Evolutionary conservation across 2,329 filamentous ascomycete genomes (phyloP).

Genomic region (Aspergillus carbonarius): DNA sequence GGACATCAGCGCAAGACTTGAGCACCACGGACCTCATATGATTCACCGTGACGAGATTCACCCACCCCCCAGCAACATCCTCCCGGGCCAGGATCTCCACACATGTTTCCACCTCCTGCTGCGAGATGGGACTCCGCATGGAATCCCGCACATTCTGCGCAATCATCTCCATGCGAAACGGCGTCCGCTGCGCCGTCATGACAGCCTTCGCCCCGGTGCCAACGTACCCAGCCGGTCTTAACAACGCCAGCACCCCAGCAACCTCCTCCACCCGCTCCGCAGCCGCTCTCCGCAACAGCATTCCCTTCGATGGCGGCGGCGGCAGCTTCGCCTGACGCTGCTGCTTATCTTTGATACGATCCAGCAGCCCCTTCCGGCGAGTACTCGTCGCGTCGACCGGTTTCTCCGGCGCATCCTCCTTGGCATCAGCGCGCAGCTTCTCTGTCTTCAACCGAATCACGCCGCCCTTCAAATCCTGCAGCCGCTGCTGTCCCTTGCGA

Average conservation of each 20-base stretch:
- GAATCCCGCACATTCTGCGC: slow-evolving; percentile 68
- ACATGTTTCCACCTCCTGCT: slow-evolving; percentile 49
- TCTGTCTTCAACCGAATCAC: slow-evolving; percentile 38
- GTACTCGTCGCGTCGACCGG: slow-evolving; percentile 29
- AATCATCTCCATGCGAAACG: slow-evolving; percentile 65
- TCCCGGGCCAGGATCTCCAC: slow-evolving; percentile 49
- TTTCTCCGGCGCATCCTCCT: slow-evolving; percentile 21
- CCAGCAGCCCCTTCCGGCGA: slow-evolving; percentile 64
- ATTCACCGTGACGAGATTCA: slow-evolving; percentile 48
- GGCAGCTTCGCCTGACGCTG: slow-evolving; percentile 47
- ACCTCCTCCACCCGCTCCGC: slow-evolving; percentile 69
- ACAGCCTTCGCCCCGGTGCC: slow-evolving; percentile 31
- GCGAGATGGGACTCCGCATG: slow-evolving; percentile 52
- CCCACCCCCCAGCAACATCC: slow-evolving; percentile 51
- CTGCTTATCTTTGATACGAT: slow-evolving; percentile 73
- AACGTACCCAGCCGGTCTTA: slow-evolving; percentile 44
- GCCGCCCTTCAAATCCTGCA: slow-evolving; percentile 43
- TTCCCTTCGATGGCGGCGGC: slow-evolving; percentile 50
- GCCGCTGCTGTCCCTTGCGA: slow-evolving; percentile 41
- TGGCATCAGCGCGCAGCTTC: slow-evolving; percentile 25
- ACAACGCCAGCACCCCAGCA: slow-evolving; percentile 64
- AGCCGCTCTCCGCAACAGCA: slow-evolving; percentile 63
- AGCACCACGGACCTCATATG: slow-evolving; percentile 49
- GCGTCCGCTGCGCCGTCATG: slow-evolving; percentile 52
- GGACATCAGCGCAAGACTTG: slow-evolving; percentile 40